Base-by-base conservation (phyloP, 2,329 filamentous ascomycete species). In the Rutstroemia sp. region DNA sequence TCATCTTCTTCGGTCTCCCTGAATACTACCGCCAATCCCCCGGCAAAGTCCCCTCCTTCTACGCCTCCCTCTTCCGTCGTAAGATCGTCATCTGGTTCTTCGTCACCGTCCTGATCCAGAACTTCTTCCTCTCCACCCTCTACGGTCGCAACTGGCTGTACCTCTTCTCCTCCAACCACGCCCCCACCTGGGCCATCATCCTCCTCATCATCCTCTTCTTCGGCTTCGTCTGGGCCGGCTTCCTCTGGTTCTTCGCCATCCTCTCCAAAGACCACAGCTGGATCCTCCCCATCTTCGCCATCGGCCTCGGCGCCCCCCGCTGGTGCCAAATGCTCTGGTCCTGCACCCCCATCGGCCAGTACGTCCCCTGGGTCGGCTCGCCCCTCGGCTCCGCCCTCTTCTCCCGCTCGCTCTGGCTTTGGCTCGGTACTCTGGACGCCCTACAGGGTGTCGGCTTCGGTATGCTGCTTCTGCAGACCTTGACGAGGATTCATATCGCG, bases 251-350 rank as follows among this genome's bases (percentile, higher is more conserved):
- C 52, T 79, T 86, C 62, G 76, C 75, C 9, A 69, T 72, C 51
- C 73, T 85, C n/a, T 80, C 79, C 16, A 79, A 78, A 61, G 76
- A 76, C 16, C 83, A 87, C 67, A 80, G 77, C 51, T 87, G 84
- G 84, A 79, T 86, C 61, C 71, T 87, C 4, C 83, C 83, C 12
- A 79, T 87, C 56, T 85, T 87, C 61, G 83, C 84, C 47, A 81
- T 86, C 58, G 83, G 83, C 14, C 77, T 87, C 12, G 81, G 79
- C 45, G 82, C 83, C 3, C 84, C 84, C 1, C 75, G 83, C 58
- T 87, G 83, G 83, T 79, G 78, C 8, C 84, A 87, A 67, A 85
- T 86, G 67, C 80, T 84, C 66, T 87, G 84, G 84, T 79, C 77
- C 10, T 80, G 78, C 5, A 81, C 77, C 7, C 77, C 78, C 10